Percentiles rank a stretch among this genome's conserved stretches.
Conservation (phyloP, 441 rosid genomes). For the Daphne laureola region DNA sequence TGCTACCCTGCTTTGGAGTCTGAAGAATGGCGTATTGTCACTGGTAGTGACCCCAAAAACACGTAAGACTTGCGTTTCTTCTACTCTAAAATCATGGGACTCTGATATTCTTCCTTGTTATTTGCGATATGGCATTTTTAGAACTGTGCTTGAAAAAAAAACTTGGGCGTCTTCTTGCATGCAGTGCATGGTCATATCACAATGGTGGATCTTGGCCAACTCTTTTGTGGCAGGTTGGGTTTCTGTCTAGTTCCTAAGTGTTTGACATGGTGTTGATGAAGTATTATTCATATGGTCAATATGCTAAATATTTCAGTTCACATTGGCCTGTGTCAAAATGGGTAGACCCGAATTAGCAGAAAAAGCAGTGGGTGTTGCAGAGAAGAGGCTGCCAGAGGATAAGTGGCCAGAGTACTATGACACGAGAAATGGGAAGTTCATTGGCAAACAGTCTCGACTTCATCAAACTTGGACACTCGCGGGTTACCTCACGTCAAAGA, state of each 20-base stretch:
- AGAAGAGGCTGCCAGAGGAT: constrained; percentile 40
- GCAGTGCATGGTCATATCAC: constrained; percentile 98
- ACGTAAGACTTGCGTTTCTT: constrained; percentile 39
- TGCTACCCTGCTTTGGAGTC: constrained; percentile 78
- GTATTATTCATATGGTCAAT: not conserved
- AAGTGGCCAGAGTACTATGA: constrained; percentile 71
- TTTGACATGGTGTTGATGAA: not conserved
- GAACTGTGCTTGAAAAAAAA: constrained; percentile 4
- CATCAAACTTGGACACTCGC: constrained; percentile 64
- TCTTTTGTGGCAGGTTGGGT: constrained; percentile 63
- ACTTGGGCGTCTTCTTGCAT: constrained; percentile 8
- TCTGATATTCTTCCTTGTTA: too few relatives aligned
- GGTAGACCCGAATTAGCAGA: constrained; percentile 44
- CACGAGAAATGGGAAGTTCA: constrained; percentile 45
- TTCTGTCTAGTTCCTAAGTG: not conserved
- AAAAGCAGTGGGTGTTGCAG: constrained; percentile 46
- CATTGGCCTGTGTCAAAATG: constrained; percentile 64
- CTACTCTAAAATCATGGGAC: too few relatives aligned
- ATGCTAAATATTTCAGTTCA: constrained; percentile 29
- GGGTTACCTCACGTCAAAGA: constrained; percentile 47
- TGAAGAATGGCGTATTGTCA: constrained; percentile 85
- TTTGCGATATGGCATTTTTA: not conserved
- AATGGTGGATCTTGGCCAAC: constrained; percentile 98
- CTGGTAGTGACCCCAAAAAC: constrained; percentile 93
- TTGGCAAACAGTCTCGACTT: constrained; percentile 59